phyloP scores from a whole-genome alignment of 2,329 filamentous ascomycete genomes.

The Westerdykella aurantiaca region DNA sequence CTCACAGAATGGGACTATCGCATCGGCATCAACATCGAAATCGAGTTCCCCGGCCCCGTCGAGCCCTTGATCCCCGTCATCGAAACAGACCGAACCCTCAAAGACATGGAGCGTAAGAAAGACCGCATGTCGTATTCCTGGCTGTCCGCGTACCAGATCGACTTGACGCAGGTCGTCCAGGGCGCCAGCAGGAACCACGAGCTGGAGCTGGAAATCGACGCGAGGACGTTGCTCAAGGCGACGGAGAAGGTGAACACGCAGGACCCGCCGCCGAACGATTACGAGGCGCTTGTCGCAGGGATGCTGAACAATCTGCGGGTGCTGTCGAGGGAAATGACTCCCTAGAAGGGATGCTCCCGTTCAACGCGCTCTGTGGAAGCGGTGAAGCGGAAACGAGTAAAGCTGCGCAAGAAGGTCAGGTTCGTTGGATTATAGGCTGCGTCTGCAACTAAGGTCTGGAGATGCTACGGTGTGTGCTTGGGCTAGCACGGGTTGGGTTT shows the following conservation, averaged over 20 bases:
- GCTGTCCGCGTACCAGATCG: constrained; percentile 72
- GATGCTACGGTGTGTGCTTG: too few species aligned
- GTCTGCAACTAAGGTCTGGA: too few species aligned
- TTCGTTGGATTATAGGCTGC: too few species aligned
- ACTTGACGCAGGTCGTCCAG: constrained; percentile 80
- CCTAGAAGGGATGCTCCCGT: neutral
- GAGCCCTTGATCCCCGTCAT: constrained; percentile 45
- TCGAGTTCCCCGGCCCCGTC: constrained; percentile 65
- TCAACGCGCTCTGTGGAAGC: too few species aligned
- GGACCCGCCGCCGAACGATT: constrained; percentile 42
- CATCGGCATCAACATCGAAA: constrained; percentile 91
- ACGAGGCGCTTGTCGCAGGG: constrained; percentile 63
- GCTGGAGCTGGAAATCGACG: constrained; percentile 71
- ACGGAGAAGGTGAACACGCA: constrained; percentile 50
- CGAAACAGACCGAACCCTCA: constrained; percentile 38
- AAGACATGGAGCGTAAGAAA: constrained; percentile 62
- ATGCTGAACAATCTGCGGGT: constrained; percentile 61
- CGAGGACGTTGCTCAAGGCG: constrained; percentile 59
- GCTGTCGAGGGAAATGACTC: constrained; percentile 32
- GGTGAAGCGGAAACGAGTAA: too few species aligned
- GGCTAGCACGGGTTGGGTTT: too few species aligned
- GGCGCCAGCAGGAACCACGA: constrained; percentile 64
- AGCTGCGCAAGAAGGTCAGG: too few species aligned
- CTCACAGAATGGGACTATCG: constrained; percentile 77
- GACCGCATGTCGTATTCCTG: constrained; percentile 90